Percentiles rank a stretch among this genome's conserved stretches.
Conservation (phyloP, 306 rosid species). For the Pyrus betulifolia region DNA sequence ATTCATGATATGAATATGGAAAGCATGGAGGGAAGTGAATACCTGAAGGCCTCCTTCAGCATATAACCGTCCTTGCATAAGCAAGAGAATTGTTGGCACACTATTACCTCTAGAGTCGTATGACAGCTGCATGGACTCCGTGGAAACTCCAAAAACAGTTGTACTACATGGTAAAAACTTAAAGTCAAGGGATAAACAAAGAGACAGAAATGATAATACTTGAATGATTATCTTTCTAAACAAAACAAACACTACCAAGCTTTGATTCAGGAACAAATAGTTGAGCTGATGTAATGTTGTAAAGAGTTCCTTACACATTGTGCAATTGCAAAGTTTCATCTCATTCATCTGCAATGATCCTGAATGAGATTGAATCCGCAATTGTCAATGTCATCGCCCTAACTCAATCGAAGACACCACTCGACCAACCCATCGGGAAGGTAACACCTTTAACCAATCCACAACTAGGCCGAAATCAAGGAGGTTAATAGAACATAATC, state of each 20-base stretch:
- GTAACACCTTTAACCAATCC: background rate
- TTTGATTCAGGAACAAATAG: background rate
- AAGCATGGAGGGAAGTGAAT: slow-evolving; percentile 2
- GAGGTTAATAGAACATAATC: background rate
- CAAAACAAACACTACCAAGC: background rate
- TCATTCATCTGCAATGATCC: background rate
- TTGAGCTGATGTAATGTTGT: background rate
- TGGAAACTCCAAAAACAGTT: slow-evolving; percentile 89
- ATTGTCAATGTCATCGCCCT: background rate
- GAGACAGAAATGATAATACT: background rate
- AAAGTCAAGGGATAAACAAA: slow-evolving; percentile 4
- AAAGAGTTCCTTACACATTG: background rate
- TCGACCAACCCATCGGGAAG: background rate
- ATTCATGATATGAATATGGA: background rate
- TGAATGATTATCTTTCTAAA: background rate
- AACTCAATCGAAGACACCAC: background rate
- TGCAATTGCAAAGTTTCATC: background rate
- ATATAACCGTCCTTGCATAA: slow-evolving; percentile 71
- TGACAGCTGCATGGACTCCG: slow-evolving; percentile 86
- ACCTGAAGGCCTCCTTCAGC: slow-evolving; percentile 85
- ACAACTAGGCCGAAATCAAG: background rate
- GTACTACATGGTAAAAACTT: slow-evolving; percentile 40
- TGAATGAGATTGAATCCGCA: background rate
- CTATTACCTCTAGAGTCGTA: slow-evolving; percentile 89
- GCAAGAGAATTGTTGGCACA: slow-evolving; percentile 84